Conservation (phyloP, 345 rosid genomes). For the Pistacia vera region DNA sequence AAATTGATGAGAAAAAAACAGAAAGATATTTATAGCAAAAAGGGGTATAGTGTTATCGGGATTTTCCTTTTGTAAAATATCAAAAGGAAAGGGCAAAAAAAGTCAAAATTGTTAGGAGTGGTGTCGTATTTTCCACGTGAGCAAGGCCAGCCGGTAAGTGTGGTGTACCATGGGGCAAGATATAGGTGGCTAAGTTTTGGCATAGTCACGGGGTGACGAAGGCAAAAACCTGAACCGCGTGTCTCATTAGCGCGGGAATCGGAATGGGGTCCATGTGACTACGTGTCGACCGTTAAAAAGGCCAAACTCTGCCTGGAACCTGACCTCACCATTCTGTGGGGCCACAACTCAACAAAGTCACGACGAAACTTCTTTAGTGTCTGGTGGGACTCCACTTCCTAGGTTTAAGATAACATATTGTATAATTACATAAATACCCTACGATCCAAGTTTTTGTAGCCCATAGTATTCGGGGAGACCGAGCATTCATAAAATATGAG, state of each 20-base stretch:
- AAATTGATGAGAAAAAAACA: too few species aligned
- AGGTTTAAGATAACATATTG: neutral
- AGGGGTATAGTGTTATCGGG: neutral
- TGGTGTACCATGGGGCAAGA: conserved; percentile 1
- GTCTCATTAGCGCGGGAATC: conserved; percentile 13
- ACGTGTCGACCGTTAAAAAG: conserved; percentile 45
- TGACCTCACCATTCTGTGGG: conserved; percentile 27
- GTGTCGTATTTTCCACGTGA: conserved; percentile 6
- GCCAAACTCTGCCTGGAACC: conserved; percentile 18
- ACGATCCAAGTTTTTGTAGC: too few species aligned
- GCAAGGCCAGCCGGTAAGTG: neutral
- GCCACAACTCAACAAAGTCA: neutral
- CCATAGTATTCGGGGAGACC: too few species aligned
- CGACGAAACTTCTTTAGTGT: neutral
- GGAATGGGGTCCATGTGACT: conserved; percentile 8
- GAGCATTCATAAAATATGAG: too few species aligned
- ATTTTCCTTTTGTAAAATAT: neutral
- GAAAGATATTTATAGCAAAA: neutral
- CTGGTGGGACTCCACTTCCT: neutral
- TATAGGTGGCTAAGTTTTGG: neutral
- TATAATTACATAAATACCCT: neutral
- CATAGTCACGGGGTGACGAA: conserved; percentile 15
- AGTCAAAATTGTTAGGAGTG: neutral
- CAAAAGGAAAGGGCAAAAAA: neutral
- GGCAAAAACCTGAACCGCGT: conserved; percentile 27